Evolutionary conservation across 495 filamentous ascomycete genomes (phyloP).

Genomic region (Immersiella caudata): DNA sequence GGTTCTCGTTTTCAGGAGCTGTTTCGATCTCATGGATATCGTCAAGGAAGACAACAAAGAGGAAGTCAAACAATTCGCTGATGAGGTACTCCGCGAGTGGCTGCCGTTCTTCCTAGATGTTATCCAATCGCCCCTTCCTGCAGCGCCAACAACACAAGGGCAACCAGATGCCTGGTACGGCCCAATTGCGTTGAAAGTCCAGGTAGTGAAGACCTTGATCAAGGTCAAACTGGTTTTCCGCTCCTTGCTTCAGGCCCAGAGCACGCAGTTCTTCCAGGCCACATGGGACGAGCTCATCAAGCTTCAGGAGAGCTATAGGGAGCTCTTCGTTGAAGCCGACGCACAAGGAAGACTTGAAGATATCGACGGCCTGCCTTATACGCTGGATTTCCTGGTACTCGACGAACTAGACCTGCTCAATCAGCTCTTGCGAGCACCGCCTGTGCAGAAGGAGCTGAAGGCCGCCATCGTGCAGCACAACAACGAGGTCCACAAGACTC

Average conservation of each 20-base stretch:
- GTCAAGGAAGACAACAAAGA: slow-evolving; percentile 87
- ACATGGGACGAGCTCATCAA: slow-evolving; percentile 83
- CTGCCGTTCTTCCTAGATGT: slow-evolving; percentile 79
- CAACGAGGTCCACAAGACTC: slow-evolving; percentile 57
- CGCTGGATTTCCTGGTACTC: slow-evolving; percentile 88
- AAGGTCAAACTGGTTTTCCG: slow-evolving; percentile 86
- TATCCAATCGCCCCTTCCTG: slow-evolving; percentile 63
- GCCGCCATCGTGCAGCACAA: slow-evolving; percentile 63
- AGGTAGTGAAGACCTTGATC: slow-evolving; percentile 89
- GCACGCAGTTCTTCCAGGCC: slow-evolving; percentile 74
- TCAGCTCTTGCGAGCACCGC: slow-evolving; percentile 76
- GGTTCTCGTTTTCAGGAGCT: slow-evolving; percentile 82
- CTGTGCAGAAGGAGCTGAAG: slow-evolving; percentile 82
- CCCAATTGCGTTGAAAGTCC: slow-evolving; percentile 81
- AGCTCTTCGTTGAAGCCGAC: slow-evolving; percentile 81
- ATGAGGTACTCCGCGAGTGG: slow-evolving; percentile 80
- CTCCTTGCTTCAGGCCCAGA: slow-evolving; percentile 76
- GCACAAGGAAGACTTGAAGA: slow-evolving; percentile 88
- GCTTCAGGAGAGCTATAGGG: slow-evolving; percentile 69
- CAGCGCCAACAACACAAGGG: not conserved
- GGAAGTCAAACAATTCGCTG: slow-evolving; percentile 84
- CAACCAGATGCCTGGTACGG: slow-evolving; percentile 61
- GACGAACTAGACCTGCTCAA: slow-evolving; percentile 95
- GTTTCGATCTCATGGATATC: slow-evolving; percentile 94
- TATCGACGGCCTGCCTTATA: slow-evolving; percentile 87